phyloP scores from a whole-genome alignment of 306 rosid species.

The Cicer pinnatifidum region DNA sequence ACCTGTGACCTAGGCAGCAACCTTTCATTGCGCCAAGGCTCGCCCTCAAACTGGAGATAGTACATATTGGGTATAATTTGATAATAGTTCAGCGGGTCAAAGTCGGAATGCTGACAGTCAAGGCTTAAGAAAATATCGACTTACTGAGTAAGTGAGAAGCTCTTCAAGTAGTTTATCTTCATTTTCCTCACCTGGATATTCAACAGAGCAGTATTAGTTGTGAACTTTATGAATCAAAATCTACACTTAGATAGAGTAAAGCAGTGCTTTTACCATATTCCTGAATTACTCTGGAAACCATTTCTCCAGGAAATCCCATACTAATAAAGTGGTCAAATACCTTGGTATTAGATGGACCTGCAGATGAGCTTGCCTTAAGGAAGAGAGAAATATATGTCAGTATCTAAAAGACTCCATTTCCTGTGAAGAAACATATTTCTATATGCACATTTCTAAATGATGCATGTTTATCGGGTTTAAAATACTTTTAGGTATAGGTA shows the following conservation, averaged over 20 bases:
- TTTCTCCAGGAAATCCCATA: constrained; percentile 78
- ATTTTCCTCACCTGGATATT: constrained; percentile 79
- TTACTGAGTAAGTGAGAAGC: constrained; percentile 76
- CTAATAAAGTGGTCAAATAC: constrained; percentile 62
- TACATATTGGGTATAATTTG: constrained; percentile 12
- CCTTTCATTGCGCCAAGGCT: not conserved
- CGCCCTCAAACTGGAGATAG: constrained; percentile 9
- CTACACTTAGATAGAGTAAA: constrained; percentile 34
- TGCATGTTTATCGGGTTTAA: constrained; percentile 22
- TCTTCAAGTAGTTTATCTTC: constrained; percentile 69
- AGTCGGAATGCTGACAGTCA: constrained; percentile 28
- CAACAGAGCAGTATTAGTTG: constrained; percentile 44
- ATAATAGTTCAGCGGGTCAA: constrained; percentile 27
- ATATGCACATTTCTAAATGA: constrained; percentile 20
- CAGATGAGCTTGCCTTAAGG: constrained; percentile 66
- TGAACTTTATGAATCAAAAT: constrained; percentile 31
- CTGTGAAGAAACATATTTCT: constrained; percentile 2
- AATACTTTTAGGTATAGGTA: not conserved
- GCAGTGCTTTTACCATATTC: constrained; percentile 69
- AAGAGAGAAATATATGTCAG: constrained; percentile 42
- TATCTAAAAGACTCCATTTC: constrained; percentile 32
- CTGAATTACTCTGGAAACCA: constrained; percentile 77
- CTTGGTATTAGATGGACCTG: constrained; percentile 72
- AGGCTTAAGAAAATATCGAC: constrained; percentile 49
- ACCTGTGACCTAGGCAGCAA: not conserved